phyloP scores from a whole-genome alignment of 768 basidiomycete species.

The Gymnopilus dilepis region DNA sequence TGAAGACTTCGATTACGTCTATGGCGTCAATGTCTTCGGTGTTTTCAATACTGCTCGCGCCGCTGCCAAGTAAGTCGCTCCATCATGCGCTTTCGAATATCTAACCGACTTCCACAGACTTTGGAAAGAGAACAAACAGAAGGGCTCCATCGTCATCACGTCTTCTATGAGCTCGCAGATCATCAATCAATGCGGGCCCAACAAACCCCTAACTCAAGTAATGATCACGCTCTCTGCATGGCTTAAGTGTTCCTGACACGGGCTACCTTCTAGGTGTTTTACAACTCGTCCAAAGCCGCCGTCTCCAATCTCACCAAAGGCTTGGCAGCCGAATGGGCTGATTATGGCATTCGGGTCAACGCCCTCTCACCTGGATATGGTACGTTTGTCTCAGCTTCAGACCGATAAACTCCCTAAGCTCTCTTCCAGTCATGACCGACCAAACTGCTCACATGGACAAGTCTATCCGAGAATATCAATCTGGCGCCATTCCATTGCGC shows the following conservation, averaged over 20 bases:
- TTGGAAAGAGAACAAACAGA: slow-evolving; percentile 43
- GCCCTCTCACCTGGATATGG: slow-evolving; percentile 67
- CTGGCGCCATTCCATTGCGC: slow-evolving; percentile 52
- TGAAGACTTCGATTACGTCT: slow-evolving; percentile 61
- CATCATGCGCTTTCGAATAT: background rate
- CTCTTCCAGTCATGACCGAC: slow-evolving; percentile 58
- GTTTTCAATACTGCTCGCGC: slow-evolving; percentile 69
- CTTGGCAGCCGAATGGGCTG: slow-evolving; percentile 69
- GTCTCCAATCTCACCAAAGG: slow-evolving; percentile 61
- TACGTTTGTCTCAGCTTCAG: too few species aligned
- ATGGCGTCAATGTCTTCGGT: slow-evolving; percentile 65
- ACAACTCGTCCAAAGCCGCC: slow-evolving; percentile 74
- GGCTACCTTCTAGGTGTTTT: slow-evolving; percentile 48
- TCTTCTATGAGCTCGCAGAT: slow-evolving; percentile 73
- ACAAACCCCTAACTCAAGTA: slow-evolving; percentile 58
- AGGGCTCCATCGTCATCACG: slow-evolving; percentile 66
- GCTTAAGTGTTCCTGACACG: background rate
- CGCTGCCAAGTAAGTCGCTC: slow-evolving; percentile 51
- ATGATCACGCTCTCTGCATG: background rate
- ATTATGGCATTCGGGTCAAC: slow-evolving; percentile 59
- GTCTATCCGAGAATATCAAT: slow-evolving; percentile 52
- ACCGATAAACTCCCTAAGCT: too few species aligned
- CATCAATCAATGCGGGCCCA: slow-evolving; percentile 54
- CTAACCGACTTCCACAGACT: slow-evolving; percentile 37
- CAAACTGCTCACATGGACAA: slow-evolving; percentile 61